A percentile compares a stretch with the other conserved stretches of the same genome.
phyloP scores from a whole-genome alignment of 352 stramenopile species.

The Bremia lactucae region DNA sequence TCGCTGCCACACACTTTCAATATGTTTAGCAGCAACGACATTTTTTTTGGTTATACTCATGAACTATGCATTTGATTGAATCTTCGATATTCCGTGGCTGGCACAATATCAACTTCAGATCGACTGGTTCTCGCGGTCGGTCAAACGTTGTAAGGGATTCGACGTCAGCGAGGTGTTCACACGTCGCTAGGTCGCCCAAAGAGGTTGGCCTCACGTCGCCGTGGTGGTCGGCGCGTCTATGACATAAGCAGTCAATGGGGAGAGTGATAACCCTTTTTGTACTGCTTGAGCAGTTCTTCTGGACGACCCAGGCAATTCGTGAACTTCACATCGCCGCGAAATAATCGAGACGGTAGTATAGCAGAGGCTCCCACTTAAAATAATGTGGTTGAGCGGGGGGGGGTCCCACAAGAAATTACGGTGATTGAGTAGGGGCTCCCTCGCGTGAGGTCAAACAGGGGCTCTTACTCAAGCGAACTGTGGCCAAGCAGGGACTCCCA shows the following conservation, averaged over 20 bases:
- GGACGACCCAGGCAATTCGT: not conserved
- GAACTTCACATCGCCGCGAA: not conserved
- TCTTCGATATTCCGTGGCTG: constrained; percentile 14
- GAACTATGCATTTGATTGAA: too few species aligned
- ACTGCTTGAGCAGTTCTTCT: not conserved
- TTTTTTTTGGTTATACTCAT: too few species aligned
- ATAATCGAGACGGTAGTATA: not conserved
- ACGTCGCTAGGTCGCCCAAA: constrained; percentile 1
- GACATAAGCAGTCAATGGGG: constrained; percentile 1
- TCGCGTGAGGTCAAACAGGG: not conserved
- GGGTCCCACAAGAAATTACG: not conserved
- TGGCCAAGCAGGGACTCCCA: too few species aligned
- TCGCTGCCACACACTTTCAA: too few species aligned
- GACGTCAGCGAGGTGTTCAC: constrained; percentile 13
- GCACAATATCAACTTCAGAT: constrained; percentile 3
- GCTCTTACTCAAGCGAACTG: too few species aligned
- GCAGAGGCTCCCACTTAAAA: not conserved
- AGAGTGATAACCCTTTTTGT: constrained; percentile 9
- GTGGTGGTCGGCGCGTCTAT: constrained; percentile 3
- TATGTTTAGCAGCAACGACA: too few species aligned
- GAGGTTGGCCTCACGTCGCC: constrained; percentile 5
- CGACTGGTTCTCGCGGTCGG: constrained; percentile 1
- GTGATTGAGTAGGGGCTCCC: not conserved
- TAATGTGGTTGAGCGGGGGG: not conserved
- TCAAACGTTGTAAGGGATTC: constrained; percentile 3